Conservation (phyloP, 345 rosid species). For the Cardamine chenopodiifolia region DNA sequence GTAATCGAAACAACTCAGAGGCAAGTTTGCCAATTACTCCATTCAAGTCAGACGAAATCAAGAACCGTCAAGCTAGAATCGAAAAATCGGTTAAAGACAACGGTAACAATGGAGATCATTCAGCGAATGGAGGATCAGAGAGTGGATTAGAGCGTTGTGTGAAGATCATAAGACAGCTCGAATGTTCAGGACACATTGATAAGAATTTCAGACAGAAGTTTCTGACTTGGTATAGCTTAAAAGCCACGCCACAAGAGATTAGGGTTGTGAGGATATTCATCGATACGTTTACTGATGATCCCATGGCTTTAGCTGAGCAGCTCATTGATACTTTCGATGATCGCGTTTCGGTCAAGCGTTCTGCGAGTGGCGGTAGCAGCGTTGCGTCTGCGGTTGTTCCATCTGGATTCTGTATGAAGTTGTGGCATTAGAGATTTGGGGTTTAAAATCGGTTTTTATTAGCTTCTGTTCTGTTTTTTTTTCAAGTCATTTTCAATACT, state of each 20-base stretch:
- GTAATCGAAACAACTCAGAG: conserved; percentile 44
- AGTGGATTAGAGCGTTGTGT: conserved; percentile 74
- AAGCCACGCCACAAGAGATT: conserved; percentile 80
- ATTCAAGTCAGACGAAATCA: conserved; percentile 60
- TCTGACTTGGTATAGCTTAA: conserved; percentile 91
- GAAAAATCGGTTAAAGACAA: conserved; percentile 49
- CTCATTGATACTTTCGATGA: conserved; percentile 84
- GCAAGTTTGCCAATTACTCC: conserved; percentile 86
- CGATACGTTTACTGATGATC: conserved; percentile 75
- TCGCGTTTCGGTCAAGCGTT: conserved; percentile 59
- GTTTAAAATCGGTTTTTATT: not conserved
- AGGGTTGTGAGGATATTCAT: conserved; percentile 86
- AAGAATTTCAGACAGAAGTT: conserved; percentile 93
- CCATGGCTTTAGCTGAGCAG: conserved; percentile 88
- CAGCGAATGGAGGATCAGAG: conserved; percentile 41
- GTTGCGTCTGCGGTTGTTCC: conserved; percentile 64
- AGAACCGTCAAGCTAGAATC: conserved; percentile 63
- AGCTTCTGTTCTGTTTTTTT: conserved; percentile 2
- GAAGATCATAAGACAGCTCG: conserved; percentile 86
- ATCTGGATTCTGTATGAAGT: conserved; percentile 94
- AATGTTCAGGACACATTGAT: conserved; percentile 87
- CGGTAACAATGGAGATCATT: conserved; percentile 36
- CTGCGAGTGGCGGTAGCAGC: conserved; percentile 35
- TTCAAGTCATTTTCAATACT: conserved; percentile 18
- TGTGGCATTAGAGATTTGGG: conserved; percentile 66